Evolutionary conservation across 2,329 filamentous ascomycete genomes (phyloP).

Genomic region (Microcyclosporella mali): DNA sequence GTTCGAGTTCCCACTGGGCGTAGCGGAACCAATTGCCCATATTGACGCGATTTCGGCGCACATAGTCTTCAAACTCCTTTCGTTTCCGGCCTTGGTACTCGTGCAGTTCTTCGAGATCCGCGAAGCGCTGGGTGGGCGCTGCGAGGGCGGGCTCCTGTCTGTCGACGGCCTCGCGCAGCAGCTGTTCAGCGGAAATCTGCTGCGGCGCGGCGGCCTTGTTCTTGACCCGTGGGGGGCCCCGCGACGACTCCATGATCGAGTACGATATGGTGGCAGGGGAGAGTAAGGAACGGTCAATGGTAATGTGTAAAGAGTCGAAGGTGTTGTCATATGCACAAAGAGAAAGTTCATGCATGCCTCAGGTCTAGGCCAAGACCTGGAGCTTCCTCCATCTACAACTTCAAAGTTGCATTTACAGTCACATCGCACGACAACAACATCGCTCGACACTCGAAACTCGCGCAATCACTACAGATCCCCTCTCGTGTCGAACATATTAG

Average conservation of each 20-base stretch:
- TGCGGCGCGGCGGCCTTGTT: constrained; percentile 86
- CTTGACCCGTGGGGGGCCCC: constrained; percentile 92
- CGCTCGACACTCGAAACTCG: no score
- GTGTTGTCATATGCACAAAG: constrained; percentile 4
- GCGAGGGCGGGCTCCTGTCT: constrained; percentile 83
- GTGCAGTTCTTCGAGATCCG: constrained; percentile 94
- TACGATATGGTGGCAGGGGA: neutral
- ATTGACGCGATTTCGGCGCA: constrained; percentile 85
- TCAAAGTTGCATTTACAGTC: neutral
- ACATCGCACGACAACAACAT: no score
- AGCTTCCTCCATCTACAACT: neutral
- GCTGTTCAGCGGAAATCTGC: constrained; percentile 92
- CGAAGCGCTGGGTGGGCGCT: constrained; percentile 88
- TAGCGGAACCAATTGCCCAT: constrained; percentile 99
- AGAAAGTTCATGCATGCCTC: constrained; percentile 5
- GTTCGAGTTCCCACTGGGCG: constrained; percentile 93
- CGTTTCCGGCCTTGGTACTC: constrained; percentile 94
- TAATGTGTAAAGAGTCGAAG: neutral
- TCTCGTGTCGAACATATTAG: neutral
- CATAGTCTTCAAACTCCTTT: constrained; percentile 97
- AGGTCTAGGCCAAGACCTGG: neutral
- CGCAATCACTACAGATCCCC: no score
- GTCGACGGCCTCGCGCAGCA: constrained; percentile 94
- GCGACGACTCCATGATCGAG: constrained; percentile 70
- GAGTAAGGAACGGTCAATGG: neutral